Percentiles rank a stretch among this genome's conserved stretches.
Evolutionary conservation across 2,329 filamentous ascomycete species (phyloP).

Genomic region (Sporothrix inflata): DNA sequence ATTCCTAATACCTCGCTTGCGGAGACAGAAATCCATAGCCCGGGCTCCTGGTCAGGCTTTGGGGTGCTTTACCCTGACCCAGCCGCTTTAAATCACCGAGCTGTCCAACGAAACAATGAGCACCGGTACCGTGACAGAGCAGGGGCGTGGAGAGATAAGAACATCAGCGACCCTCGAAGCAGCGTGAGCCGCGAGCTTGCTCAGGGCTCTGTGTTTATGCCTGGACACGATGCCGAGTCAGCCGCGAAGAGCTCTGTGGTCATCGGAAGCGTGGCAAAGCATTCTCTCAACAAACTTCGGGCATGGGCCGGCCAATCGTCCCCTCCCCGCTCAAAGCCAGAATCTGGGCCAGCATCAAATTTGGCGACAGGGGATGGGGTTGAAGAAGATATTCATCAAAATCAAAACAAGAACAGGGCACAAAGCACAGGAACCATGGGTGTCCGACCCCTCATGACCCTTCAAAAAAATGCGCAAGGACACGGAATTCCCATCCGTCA

Average conservation of each 20-base stretch:
- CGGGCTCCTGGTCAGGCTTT: background rate
- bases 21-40: background rate
- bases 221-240: slow-evolving; percentile 34
- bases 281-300: slow-evolving; percentile 49
- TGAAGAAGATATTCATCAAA: too few relatives aligned
- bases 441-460: slow-evolving; percentile 39
- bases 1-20: background rate
- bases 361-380: background rate
- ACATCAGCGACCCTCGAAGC: slow-evolving; percentile 47
- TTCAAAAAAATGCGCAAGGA: slow-evolving; percentile 34
- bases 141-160: slow-evolving; percentile 50
- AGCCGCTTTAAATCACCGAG: slow-evolving; percentile 42
- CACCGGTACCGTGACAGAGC: slow-evolving; percentile 50
- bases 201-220: slow-evolving; percentile 41
- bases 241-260: slow-evolving; percentile 40
- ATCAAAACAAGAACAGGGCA: slow-evolving; percentile 16
- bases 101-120: slow-evolving; percentile 45
- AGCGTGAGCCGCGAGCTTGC: slow-evolving; percentile 48
- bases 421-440: slow-evolving; percentile 33
- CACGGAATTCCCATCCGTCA: background rate
- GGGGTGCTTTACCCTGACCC: background rate
- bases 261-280: slow-evolving; percentile 47
- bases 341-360: slow-evolving; percentile 27
- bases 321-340: slow-evolving; percentile 37
- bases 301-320: slow-evolving; percentile 41